These are phyloP conservation scores for Malassezia globosa DNA, from an alignment of 1,284 basidiomycete species.

Conservation along the genomic window DNA sequence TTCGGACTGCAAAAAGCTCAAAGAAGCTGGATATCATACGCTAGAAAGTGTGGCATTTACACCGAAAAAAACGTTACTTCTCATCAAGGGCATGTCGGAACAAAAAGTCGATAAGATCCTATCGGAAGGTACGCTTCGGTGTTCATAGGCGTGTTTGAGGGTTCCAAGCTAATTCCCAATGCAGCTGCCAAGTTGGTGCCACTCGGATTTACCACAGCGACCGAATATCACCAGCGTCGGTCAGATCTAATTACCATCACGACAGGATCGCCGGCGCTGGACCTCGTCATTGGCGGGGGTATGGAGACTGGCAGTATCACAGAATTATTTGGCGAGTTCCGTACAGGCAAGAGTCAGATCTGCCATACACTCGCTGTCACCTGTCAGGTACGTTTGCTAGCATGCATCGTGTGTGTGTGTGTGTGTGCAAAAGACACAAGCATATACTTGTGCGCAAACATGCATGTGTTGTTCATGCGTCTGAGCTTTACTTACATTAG, in stretches of 20 bases:
- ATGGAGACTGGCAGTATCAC: slow-evolving; percentile 98
- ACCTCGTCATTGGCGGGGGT: slow-evolving; percentile 88
- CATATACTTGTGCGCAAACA: background rate
- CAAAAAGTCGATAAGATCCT: slow-evolving; percentile 95
- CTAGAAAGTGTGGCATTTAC: slow-evolving; percentile 94
- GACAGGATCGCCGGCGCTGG: slow-evolving; percentile 89
- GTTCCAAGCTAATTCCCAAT: no score
- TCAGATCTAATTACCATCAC: slow-evolving; percentile 96
- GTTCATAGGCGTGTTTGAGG: slow-evolving; percentile 4
- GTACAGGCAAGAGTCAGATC: slow-evolving; percentile 95
- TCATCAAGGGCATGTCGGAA: slow-evolving; percentile 94
- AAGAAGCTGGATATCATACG: slow-evolving; percentile 84
- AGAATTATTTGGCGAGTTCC: slow-evolving; percentile 94
- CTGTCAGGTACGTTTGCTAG: slow-evolving; percentile 59
- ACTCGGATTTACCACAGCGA: slow-evolving; percentile 94
- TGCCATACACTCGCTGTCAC: slow-evolving; percentile 97
- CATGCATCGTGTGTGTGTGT: no score
- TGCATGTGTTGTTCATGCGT: background rate
- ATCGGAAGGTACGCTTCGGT: slow-evolving; percentile 59
- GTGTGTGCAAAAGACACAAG: background rate
- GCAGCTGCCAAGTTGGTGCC: slow-evolving; percentile 89
- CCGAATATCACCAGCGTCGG: slow-evolving; percentile 80
- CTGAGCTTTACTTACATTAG: slow-evolving; percentile 39
- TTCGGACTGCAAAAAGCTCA: slow-evolving; percentile 89
- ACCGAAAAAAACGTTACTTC: slow-evolving; percentile 80